phyloP scores from a whole-genome alignment of 2,329 filamentous ascomycete genomes.

The Arthrobotrys sphaeroides region DNA sequence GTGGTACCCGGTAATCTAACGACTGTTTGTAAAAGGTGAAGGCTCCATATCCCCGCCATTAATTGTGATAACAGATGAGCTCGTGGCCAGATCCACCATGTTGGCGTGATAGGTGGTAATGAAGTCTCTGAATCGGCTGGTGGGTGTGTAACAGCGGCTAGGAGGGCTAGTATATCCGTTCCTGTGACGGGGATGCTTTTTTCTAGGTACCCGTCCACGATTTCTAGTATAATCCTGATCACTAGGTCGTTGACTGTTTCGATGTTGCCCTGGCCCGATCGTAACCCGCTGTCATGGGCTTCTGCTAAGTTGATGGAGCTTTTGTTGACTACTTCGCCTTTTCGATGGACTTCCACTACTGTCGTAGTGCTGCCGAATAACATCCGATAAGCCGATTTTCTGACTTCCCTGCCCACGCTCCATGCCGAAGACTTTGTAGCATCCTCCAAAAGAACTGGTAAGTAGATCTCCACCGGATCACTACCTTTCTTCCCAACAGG shows the following conservation, averaged over 20 bases:
- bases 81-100: constrained; percentile 32
- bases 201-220: not conserved
- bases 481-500: not conserved
- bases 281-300: not conserved
- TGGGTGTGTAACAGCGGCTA: constrained; percentile 15
- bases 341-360: constrained; percentile 17
- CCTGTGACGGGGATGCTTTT: not conserved
- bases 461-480: constrained; percentile 8
- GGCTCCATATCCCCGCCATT: constrained; percentile 16
- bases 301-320: not conserved
- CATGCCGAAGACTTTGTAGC: constrained; percentile 19
- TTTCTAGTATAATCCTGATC: not conserved
- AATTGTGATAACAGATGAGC: constrained; percentile 27
- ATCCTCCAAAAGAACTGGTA: constrained; percentile 35
- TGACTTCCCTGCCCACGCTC: constrained; percentile 5
- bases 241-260: not conserved
- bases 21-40: constrained; percentile 20
- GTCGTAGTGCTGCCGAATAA: not conserved
- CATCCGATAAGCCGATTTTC: constrained; percentile 7
- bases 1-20: not conserved
- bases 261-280: not conserved
- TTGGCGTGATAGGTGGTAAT: not conserved
- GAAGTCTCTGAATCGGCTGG: no score
- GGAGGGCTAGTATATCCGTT: constrained; percentile 12
- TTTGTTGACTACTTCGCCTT: constrained; percentile 6